Evolutionary conservation across 1,139 yeast genomes (phyloP).

Genomic region (Arxiozyma bovina): DNA sequence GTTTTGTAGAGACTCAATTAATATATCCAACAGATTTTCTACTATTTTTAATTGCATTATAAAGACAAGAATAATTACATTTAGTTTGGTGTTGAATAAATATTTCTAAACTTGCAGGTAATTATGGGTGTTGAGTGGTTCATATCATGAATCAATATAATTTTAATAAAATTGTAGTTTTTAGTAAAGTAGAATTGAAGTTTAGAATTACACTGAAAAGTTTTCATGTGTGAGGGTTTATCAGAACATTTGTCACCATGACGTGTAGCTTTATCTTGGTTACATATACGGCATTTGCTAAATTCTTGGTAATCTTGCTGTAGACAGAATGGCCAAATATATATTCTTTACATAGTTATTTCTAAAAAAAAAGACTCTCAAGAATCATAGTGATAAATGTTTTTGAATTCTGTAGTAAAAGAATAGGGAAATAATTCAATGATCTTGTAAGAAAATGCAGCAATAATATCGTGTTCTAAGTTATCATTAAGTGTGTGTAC

Average conservation of each 20-base stretch:
- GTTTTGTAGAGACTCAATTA: neutral
- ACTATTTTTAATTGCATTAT: neutral
- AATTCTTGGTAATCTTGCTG: neutral
- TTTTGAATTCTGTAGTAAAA: too few species aligned
- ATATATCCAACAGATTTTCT: neutral
- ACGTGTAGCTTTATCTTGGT: neutral
- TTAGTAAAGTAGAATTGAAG: neutral
- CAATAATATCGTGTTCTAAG: neutral
- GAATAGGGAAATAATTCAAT: neutral
- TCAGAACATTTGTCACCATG: neutral
- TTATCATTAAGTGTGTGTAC: neutral
- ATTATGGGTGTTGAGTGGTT: neutral
- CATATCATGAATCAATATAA: neutral
- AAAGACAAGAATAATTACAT: too few species aligned
- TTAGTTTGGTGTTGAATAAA: neutral
- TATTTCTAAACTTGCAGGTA: neutral
- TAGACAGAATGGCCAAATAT: neutral
- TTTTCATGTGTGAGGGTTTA: neutral
- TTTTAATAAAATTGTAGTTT: too few species aligned
- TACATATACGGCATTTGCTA: neutral
- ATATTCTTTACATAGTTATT: too few species aligned
- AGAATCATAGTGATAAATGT: neutral
- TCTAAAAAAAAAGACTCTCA: too few species aligned
- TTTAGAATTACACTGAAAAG: neutral
- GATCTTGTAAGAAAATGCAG: neutral